Conservation (phyloP, 129 eudicot genomes). For the Centrapalus pauciflorus region DNA sequence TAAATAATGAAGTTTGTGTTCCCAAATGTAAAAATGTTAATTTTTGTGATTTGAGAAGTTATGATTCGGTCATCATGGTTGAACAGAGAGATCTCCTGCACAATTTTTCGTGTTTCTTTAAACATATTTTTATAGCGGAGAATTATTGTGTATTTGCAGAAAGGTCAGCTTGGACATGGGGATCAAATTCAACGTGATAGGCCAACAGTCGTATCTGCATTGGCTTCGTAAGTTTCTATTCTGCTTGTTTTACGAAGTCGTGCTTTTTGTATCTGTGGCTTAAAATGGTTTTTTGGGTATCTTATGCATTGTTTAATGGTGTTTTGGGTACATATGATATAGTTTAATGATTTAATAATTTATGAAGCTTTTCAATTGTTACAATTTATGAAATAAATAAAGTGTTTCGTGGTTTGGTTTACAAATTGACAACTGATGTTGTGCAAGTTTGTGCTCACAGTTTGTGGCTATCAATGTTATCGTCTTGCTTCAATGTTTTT, state of each 20-base stretch:
- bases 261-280: too few relatives aligned
- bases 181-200: slow-evolving; percentile 70
- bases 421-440: background rate
- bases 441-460: background rate
- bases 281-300: too few relatives aligned
- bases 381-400: background rate
- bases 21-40: background rate
- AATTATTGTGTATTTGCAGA: slow-evolving; percentile 38
- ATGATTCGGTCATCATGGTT: background rate
- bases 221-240: slow-evolving; percentile 54
- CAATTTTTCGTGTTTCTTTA: background rate
- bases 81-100: background rate
- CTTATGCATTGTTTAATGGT: background rate
- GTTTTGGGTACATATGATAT: background rate
- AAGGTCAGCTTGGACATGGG: slow-evolving; percentile 97
- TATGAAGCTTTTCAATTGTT: background rate
- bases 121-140: background rate
- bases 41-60: background rate
- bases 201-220: slow-evolving; percentile 80
- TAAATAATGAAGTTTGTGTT: background rate
- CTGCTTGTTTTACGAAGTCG: too few relatives aligned
- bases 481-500: background rate
- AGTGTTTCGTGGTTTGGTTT: background rate
- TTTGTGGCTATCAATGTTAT: background rate
- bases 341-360: too few relatives aligned